Evolutionary conservation across 2,329 filamentous ascomycete species (phyloP).

Genomic region (Metarhizium robertsii): DNA sequence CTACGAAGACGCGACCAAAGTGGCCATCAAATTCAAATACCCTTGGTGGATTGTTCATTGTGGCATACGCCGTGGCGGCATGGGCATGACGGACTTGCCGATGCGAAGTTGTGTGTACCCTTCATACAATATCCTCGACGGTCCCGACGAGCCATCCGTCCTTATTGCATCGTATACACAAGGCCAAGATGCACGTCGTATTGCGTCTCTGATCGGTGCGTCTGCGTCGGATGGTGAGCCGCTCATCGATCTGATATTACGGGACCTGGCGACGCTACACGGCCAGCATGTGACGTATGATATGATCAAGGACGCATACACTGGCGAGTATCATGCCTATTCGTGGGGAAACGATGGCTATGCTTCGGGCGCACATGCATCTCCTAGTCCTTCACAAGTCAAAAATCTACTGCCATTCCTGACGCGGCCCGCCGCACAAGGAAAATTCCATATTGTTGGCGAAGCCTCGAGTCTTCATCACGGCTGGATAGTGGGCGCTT

Average conservation of each 20-base stretch:
- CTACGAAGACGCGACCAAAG: conserved; percentile 23
- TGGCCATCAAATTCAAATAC: conserved; percentile 24
- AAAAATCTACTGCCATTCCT: not conserved
- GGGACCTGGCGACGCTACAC: not conserved
- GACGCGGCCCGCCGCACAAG: not conserved
- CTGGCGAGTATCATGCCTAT: not conserved
- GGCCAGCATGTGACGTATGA: not conserved
- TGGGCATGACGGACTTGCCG: conserved; percentile 20
- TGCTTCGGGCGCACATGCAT: not conserved
- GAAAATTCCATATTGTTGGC: not conserved
- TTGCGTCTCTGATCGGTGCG: conserved; percentile 15
- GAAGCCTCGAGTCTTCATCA: not conserved
- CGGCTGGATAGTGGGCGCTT: too few relatives aligned
- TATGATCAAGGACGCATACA: not conserved
- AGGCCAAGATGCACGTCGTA: conserved; percentile 23
- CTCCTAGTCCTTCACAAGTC: not conserved
- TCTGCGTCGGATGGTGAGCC: not conserved
- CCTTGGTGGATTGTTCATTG: conserved; percentile 22
- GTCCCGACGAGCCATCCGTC: conserved; percentile 15
- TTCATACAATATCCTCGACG: conserved; percentile 22
- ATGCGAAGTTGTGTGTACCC: conserved; percentile 26
- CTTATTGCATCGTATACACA: conserved; percentile 27
- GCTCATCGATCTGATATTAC: not conserved
- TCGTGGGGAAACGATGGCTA: not conserved
- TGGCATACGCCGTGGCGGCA: conserved; percentile 19